Evolutionary conservation across 2,329 filamentous ascomycete genomes (phyloP).

Genomic region (Colletotrichum trifolii): DNA sequence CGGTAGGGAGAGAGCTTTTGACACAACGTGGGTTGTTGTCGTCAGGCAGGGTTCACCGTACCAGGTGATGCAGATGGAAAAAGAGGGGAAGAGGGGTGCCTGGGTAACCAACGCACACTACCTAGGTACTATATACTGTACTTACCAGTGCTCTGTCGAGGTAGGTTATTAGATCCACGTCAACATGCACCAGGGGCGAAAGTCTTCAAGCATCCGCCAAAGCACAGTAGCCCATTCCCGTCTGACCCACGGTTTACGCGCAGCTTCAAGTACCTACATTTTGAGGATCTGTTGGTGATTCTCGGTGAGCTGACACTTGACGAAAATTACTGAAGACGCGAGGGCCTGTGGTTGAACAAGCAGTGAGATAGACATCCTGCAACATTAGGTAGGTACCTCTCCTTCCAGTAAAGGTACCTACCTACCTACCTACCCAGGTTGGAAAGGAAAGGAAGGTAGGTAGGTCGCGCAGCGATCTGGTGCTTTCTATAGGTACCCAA

Average conservation of each 20-base stretch:
- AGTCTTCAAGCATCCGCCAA: conserved; percentile 9
- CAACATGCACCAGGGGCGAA: background rate
- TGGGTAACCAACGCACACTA: background rate
- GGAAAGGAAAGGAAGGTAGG: background rate
- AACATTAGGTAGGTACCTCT: background rate
- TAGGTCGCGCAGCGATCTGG: background rate
- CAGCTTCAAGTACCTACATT: too few species aligned
- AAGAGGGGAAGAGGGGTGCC: conserved; percentile 28
- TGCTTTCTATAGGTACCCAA: background rate
- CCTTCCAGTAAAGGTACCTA: background rate
- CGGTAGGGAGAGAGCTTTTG: conserved; percentile 7
- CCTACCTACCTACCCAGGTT: background rate
- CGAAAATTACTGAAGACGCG: too few species aligned
- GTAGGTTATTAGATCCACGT: too few species aligned
- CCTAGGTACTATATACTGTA: background rate
- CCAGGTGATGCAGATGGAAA: conserved; percentile 31
- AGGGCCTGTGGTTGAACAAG: too few species aligned
- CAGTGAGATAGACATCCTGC: too few species aligned
- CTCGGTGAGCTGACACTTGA: too few species aligned
- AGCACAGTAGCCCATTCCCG: background rate
- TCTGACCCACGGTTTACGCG: background rate
- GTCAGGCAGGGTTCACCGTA: conserved; percentile 29
- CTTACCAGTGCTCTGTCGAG: too few species aligned
- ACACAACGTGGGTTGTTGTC: background rate
- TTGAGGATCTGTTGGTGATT: too few species aligned